Conservation (phyloP, 2,329 filamentous ascomycete genomes). For the Aspergillus sp. region DNA sequence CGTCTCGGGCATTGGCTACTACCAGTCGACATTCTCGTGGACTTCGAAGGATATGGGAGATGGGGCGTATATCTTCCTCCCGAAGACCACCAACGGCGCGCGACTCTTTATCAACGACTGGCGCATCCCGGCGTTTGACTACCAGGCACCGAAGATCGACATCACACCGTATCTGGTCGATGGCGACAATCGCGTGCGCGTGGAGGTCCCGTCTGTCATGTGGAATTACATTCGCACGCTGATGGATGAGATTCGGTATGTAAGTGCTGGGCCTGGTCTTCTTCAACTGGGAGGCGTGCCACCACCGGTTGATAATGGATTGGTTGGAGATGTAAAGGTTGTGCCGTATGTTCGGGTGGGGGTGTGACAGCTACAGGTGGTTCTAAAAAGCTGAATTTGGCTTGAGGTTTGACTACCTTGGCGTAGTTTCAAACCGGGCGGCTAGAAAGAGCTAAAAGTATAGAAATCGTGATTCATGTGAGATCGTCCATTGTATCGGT, state of each 20-base stretch:
- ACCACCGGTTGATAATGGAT: constrained; percentile 10
- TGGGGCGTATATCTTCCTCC: constrained; percentile 19
- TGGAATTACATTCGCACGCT: constrained; percentile 19
- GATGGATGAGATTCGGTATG: constrained; percentile 8
- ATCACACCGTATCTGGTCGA: constrained; percentile 9
- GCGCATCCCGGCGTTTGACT: constrained; percentile 14
- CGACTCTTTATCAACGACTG: constrained; percentile 16
- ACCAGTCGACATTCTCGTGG: constrained; percentile 16
- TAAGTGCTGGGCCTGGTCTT: neutral
- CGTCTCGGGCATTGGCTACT: constrained; percentile 19
- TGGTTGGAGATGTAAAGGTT: constrained; percentile 10
- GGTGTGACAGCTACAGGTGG: neutral
- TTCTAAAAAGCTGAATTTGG: too few species aligned
- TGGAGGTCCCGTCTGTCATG: constrained; percentile 19
- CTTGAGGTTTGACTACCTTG: too few species aligned
- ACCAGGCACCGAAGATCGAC: constrained; percentile 10
- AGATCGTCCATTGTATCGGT: too few species aligned
- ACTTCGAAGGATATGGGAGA: constrained; percentile 4
- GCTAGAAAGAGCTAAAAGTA: too few species aligned
- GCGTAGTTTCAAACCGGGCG: too few species aligned
- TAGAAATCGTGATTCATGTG: too few species aligned
- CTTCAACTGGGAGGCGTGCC: constrained; percentile 3
- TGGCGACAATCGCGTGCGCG: constrained; percentile 8
- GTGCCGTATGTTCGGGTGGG: constrained; percentile 10
- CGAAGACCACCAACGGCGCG: constrained; percentile 12